Evolutionary conservation across 179 eudicot species (phyloP), one percentile per base, ranked within the genome.

Genomic region (Actinidia polygama): DNA sequence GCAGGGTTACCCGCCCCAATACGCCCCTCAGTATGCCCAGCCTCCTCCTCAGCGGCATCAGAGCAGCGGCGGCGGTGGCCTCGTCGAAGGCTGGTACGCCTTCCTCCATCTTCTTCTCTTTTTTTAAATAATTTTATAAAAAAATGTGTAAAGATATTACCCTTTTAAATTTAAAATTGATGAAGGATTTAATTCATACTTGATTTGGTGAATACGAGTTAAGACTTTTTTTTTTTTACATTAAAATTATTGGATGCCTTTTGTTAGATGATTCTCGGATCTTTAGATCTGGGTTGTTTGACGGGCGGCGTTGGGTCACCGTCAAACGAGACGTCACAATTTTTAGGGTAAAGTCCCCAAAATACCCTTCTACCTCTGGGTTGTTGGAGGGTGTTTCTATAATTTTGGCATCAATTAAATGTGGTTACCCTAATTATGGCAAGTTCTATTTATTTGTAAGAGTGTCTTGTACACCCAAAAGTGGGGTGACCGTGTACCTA

Each of bases 1-100:
- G 0, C 92, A 86, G 62, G 94, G 93, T 4, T 91, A 92, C 83
- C 93, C 91, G 4, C 91, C 89, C 0, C 91, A 78, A 57, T 90
- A 90, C 84, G 90, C 94, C 12, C 91, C 93, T 44, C 95, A 90
- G 81, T 92, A 94, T 70, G 89, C 69, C 3, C 91, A 86, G 6
- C 98, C 94, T 4, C 98, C 89, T 26, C 96, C 78, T 14, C 92
- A 83, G 24, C 90, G 89, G 47, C 73, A 81, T 1, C 82, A 86
- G 24, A 67, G 82, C 46, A 79, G 79, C 71, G 40, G 79, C 51
- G 46, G 81, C 66, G 47, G 79, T 73, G 47, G 79, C 70, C 73
- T 70, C 67, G 54, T 93, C 83, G 93, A 93, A 85, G 98, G 98
- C 84, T 93, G 97, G 98, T 94, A 90, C n/a, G 79, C 46, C 3